Conservation (phyloP, 1,139 yeast genomes). For the Magnusiomyces starmeri region DNA sequence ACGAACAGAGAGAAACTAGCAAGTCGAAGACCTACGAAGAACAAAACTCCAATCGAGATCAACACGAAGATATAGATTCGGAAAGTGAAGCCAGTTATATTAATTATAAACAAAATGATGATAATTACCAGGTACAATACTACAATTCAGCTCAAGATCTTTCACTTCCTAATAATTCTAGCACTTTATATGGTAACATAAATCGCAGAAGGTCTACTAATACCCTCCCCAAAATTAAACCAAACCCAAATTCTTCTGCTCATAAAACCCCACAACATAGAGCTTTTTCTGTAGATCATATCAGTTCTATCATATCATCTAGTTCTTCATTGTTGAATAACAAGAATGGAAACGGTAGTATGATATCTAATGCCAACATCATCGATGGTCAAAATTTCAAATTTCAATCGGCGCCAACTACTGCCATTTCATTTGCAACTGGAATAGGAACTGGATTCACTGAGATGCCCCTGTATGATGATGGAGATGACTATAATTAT, state of each 20-base stretch:
- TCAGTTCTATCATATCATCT: neutral
- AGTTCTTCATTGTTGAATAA: neutral
- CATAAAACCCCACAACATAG: neutral
- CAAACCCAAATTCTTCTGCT: no score
- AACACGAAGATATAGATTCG: neutral
- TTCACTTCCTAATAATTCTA: no score
- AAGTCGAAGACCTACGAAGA: neutral
- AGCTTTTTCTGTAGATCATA: neutral
- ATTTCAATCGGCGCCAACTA: constrained; percentile 24
- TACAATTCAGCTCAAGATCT: no score
- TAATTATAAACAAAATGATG: neutral
- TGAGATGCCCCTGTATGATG: neutral
- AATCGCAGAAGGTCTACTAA: no score
- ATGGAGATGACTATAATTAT: neutral
- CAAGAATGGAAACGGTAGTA: neutral
- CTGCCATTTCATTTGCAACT: constrained; percentile 20
- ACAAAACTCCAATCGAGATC: neutral
- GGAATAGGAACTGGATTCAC: neutral
- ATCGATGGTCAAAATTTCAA: constrained; percentile 9
- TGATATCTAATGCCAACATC: neutral
- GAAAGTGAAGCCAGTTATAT: no score
- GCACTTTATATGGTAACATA: no score
- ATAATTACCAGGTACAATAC: no score
- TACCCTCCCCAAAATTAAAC: neutral
- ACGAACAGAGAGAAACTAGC: neutral